Evolutionary conservation across 2,329 filamentous ascomycete species (phyloP), one percentile per base, ranked within the genome.

Genomic region (Beauveria australis): DNA sequence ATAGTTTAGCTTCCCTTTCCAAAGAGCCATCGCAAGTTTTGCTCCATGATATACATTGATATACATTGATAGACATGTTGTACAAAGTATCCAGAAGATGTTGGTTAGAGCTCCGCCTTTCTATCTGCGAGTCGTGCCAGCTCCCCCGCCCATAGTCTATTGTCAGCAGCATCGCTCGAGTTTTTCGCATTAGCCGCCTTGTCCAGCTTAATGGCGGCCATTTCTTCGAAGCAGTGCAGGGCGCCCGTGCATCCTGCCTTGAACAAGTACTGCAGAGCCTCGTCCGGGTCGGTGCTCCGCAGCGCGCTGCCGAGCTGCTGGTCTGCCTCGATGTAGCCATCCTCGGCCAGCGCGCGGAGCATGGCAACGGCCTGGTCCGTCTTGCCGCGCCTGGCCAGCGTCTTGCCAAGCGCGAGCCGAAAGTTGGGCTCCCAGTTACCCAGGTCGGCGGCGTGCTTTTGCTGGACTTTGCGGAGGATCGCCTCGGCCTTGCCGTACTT

Each of bases 121-220:
- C 53, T 44, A 53, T 73, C 66, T 3, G 68, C 71, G 44, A 75
- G 59, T 19, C 67, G 67, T n/a, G 70, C 66, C 68, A 72, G 74
- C 63, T 75, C 72, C 65, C 68, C 63, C 12, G 70, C 72, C 73
- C 71, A 74, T 6, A 64, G 65, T 22, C 63, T 53, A 16, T 65
- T 62, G 2, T 72, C 65, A 37, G 64, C 65, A 41, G 55, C 65
- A 5, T 59, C 49, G 41, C 53, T 61, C 22, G 60, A 54, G 41
- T 62, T 59, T 9, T 60, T 59, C 26, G 67, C 59, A 10, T 63
- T 58, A 4, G 62, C 55, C 49, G 65, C 66, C 18, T 56, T 65
- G 46, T 69, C 66, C 52, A 73, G 60, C 44, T 67, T 67, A 16
- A 70, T 63, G 51, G 73, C 69, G 2, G 71, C 66, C 26, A 75